Percentiles rank a stretch among this genome's conserved stretches.
These are phyloP conservation scores for Plasmodium inui DNA, from an alignment of 169 alveolate genomes.

Conservation along the genomic window DNA sequence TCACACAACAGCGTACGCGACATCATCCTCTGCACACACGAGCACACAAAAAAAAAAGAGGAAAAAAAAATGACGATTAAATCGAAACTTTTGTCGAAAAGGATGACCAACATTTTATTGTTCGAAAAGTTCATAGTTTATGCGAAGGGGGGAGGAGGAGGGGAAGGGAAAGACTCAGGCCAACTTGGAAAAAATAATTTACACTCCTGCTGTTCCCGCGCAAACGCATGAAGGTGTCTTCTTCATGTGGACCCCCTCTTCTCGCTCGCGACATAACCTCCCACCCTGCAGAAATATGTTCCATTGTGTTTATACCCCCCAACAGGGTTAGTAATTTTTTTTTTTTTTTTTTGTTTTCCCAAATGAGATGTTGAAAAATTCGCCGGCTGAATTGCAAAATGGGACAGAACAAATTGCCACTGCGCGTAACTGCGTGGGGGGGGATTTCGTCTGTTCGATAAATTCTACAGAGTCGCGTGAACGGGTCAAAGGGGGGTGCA, in stretches of 20 bases:
- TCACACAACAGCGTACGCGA: neutral
- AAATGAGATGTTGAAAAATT: neutral
- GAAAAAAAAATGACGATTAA: too few relatives aligned
- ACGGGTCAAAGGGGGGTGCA: neutral
- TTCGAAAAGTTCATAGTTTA: neutral
- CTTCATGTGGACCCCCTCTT: neutral
- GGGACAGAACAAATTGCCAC: neutral
- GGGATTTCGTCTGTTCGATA: neutral
- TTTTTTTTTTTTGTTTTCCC: neutral
- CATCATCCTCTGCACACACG: neutral
- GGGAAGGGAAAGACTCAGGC: neutral
- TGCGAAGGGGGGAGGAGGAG: neutral
- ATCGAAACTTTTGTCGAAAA: neutral
- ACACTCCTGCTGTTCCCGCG: neutral
- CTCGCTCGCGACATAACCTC: neutral
- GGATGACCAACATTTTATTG: neutral
- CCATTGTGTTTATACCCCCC: neutral
- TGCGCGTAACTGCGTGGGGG: neutral
- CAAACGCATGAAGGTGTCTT: neutral
- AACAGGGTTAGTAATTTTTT: neutral
- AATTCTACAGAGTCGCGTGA: neutral
- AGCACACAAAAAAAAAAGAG: neutral
- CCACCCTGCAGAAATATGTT: neutral
- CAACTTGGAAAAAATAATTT: neutral
- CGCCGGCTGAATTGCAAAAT: neutral